Conservation (phyloP, 345 rosid genomes). For the Populus euphratica region DNA sequence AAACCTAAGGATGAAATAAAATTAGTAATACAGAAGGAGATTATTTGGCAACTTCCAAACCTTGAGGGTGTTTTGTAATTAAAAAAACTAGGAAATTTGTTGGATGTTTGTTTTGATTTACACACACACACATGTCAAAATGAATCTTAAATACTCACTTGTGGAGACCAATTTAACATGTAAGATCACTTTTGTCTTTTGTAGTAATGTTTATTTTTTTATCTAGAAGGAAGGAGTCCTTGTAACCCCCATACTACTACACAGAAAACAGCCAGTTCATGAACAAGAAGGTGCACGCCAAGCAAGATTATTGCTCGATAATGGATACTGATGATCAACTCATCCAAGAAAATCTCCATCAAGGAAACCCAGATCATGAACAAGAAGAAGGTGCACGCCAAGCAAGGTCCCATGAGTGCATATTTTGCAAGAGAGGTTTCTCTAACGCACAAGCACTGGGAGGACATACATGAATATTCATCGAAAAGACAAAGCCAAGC, state of each 20-base stretch:
- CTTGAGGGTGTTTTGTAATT: too few species aligned
- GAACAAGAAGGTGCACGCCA: slow-evolving; percentile 18
- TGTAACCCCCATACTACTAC: not conserved
- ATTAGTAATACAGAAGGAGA: too few species aligned
- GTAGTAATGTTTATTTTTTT: not conserved
- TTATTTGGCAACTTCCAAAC: too few species aligned
- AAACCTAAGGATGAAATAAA: too few species aligned
- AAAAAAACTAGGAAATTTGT: too few species aligned
- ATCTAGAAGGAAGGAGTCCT: slow-evolving; percentile 13
- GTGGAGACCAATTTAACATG: too few species aligned
- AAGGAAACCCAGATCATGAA: slow-evolving; percentile 21
- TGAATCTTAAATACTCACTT: too few species aligned
- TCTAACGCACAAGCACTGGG: slow-evolving; percentile 28
- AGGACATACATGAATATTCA: slow-evolving; percentile 25
- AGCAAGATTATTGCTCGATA: not conserved
- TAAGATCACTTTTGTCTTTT: slow-evolving; percentile 18
- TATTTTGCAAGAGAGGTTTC: slow-evolving; percentile 26
- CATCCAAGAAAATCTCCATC: slow-evolving; percentile 18
- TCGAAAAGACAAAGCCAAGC: slow-evolving; percentile 21
- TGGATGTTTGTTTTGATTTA: too few species aligned
- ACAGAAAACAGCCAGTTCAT: slow-evolving; percentile 3
- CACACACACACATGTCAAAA: too few species aligned
- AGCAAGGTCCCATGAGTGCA: slow-evolving; percentile 40
- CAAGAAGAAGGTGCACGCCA: slow-evolving; percentile 15
- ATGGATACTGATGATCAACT: slow-evolving; percentile 31